Conservation (phyloP, 352 stramenopile genomes). For the Phytophthora megakarya region DNA sequence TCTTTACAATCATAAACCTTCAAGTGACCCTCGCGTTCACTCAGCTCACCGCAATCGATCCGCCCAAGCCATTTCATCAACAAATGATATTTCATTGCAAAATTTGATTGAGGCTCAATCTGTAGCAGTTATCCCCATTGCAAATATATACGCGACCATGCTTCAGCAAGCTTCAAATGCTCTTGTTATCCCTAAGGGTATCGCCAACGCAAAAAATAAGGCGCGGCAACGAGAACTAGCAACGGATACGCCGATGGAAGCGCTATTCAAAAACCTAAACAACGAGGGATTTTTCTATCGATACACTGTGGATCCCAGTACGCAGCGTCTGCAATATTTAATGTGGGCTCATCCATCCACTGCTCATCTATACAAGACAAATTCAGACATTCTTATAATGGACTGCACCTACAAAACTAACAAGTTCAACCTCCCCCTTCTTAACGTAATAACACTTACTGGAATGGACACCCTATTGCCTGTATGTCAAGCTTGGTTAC, state of each 20-base stretch:
- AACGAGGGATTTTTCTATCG: neutral
- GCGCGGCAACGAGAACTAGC: neutral
- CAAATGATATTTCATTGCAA: neutral
- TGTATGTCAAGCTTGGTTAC: neutral
- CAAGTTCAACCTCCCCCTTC: constrained; percentile 6
- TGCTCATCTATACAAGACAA: neutral
- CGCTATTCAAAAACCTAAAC: neutral
- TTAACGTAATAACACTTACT: constrained; percentile 11
- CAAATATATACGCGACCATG: neutral
- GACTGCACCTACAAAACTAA: constrained; percentile 21
- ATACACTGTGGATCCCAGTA: neutral
- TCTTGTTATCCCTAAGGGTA: neutral
- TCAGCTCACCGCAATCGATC: neutral
- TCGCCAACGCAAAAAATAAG: neutral
- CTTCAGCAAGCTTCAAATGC: neutral
- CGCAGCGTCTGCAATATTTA: constrained; percentile 1
- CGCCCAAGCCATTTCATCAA: neutral
- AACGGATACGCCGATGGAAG: neutral
- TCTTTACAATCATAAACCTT: neutral
- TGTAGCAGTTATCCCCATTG: neutral
- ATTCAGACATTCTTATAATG: constrained; percentile 6
- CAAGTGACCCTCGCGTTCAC: neutral
- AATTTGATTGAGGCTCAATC: constrained; percentile 1
- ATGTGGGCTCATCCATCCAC: neutral
- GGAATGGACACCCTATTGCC: constrained; percentile 12